Base-by-base conservation (phyloP, 2,329 filamentous ascomycete species). In the Phyllosticta capitalensis region DNA sequence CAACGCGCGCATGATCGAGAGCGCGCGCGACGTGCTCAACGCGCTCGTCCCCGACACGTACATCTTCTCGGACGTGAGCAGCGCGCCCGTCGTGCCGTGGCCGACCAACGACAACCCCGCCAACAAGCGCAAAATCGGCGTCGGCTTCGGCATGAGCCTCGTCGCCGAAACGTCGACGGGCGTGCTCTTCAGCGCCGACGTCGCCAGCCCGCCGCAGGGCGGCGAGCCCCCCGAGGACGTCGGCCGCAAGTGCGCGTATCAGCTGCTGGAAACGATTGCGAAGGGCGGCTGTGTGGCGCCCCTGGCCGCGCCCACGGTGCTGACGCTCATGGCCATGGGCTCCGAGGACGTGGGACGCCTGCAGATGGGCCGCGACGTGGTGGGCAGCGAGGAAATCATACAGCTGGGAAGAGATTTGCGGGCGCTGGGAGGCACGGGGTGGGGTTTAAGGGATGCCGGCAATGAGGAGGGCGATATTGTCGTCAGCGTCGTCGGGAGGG, bases 251-350 rank as follows among this genome's bases (percentile, higher is more conserved):
- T 95, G 90, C 71, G 94, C 94, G 17, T 90, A 89, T 70, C 92
- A 96, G 73, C 76, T 99, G 55, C 78, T 99, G 12, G 92, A 97
- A 74, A 82, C 85, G 21, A 87, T 97, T 62, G 83, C 83, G 56
- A 83, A 86, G 66, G 92, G 92, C 10, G 94, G 94, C 1, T 96
- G 90, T 70, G 88, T 89, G 2, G 87, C 85, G 57, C 80, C 79
- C 14, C 81, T 87, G 2, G 88, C 90, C 2, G 85, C 86, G 5
- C 79, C 83, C 2, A 92, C 87, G 0, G 81, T 96, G 64, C 74
- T 99, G 57, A 89, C 86, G 19, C 78, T 99, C 63, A 99, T 99
- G 94, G 90, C 92, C 33, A 97, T 99, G 94, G 94, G 94, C 0
- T 90, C 88, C 0, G 94, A 97, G 71, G 94, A 99, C 72, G 91